Conservation (phyloP, 768 basidiomycete genomes). For the Russula ochroleuca region DNA sequence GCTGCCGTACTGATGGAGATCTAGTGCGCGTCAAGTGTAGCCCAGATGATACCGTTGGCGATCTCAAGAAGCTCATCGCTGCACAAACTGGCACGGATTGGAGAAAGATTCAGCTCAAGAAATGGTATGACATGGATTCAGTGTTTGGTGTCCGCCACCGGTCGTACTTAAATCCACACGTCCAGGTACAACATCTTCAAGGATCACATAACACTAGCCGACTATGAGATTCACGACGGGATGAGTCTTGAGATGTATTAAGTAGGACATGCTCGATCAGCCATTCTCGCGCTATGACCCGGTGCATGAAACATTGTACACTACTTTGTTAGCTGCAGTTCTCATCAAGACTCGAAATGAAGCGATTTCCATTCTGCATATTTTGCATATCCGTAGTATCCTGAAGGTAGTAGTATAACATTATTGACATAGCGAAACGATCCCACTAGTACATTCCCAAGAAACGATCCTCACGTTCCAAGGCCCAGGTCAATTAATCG, state of each 20-base stretch:
- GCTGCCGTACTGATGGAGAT: constrained; percentile 4
- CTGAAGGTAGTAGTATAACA: background rate
- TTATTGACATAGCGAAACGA: no score
- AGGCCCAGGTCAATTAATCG: background rate
- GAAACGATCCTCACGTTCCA: background rate
- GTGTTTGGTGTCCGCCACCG: background rate
- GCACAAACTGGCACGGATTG: constrained; percentile 90
- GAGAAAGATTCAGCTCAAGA: constrained; percentile 89
- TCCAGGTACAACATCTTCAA: constrained; percentile 91
- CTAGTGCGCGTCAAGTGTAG: constrained; percentile 93
- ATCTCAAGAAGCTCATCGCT: constrained; percentile 94
- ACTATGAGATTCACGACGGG: constrained; percentile 91
- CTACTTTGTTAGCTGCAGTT: background rate
- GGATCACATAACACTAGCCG: constrained; percentile 89
- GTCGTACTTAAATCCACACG: background rate
- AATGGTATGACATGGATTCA: constrained; percentile 61
- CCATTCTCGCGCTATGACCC: background rate
- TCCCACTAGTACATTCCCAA: background rate
- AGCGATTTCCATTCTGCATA: background rate
- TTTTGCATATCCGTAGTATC: background rate
- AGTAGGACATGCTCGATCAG: background rate
- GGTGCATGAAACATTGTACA: background rate
- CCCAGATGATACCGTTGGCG: constrained; percentile 93
- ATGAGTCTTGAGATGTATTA: constrained; percentile 94
- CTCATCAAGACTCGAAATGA: background rate